Conservation (phyloP, 108 stramenopile genomes). For the Fragilaria crotonensis region DNA sequence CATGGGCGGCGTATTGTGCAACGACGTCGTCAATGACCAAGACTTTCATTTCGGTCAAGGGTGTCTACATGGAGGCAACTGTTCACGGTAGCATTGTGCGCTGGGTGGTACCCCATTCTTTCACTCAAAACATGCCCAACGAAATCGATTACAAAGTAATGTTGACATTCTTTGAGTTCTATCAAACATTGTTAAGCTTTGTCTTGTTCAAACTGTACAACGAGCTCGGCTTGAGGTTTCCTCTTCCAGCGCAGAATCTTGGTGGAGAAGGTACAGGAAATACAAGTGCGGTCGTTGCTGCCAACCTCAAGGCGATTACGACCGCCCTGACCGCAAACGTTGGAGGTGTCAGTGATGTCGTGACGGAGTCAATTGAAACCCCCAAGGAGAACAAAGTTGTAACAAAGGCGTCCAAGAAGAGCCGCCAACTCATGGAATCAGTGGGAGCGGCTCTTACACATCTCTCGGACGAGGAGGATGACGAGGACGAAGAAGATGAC, state of each 20-base stretch:
- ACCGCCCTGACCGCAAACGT: slow-evolving; percentile 50
- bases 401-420: slow-evolving; percentile 33
- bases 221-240: slow-evolving; percentile 84
- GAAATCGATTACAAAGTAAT: slow-evolving; percentile 98
- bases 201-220: slow-evolving; percentile 94
- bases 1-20: slow-evolving; percentile 93
- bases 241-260: slow-evolving; percentile 43
- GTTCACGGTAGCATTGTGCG: slow-evolving; percentile 69
- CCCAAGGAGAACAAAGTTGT: slow-evolving; percentile 7
- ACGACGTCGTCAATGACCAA: slow-evolving; percentile 82
- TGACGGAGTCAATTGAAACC: slow-evolving; percentile 47
- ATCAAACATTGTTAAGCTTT: slow-evolving; percentile 91
- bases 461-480: slow-evolving; percentile 45
- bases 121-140: slow-evolving; percentile 86
- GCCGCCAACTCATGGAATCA: slow-evolving; percentile 45
- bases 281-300: slow-evolving; percentile 59
- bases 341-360: slow-evolving; percentile 54
- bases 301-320: slow-evolving; percentile 52
- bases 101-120: slow-evolving; percentile 96
- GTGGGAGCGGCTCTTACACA: slow-evolving; percentile 67
- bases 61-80: slow-evolving; percentile 90
- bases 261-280: slow-evolving; percentile 49
- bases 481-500: slow-evolving; percentile 57
- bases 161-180: slow-evolving; percentile 98
- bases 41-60: slow-evolving; percentile 97